Conservation (phyloP, 2,329 filamentous ascomycete species). For the Colletotrichum cordylinicola region DNA sequence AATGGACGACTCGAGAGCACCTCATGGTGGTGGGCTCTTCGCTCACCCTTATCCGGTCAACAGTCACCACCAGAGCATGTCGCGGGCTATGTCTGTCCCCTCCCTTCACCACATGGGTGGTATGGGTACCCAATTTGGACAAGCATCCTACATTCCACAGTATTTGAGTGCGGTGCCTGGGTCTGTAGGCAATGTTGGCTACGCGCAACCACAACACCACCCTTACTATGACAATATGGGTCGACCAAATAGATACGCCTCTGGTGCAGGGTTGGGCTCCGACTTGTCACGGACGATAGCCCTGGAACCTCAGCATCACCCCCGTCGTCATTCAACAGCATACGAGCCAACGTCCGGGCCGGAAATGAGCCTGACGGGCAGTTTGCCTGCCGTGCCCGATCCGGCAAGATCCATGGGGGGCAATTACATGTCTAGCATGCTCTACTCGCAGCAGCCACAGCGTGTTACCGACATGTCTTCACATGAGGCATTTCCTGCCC, state of each 20-base stretch:
- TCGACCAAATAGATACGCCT: neutral
- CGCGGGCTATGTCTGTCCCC: slow-evolving; percentile 25
- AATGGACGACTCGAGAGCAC: slow-evolving; percentile 23
- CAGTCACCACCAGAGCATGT: slow-evolving; percentile 28
- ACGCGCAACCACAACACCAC: neutral
- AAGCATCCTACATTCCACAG: neutral
- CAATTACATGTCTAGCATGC: slow-evolving; percentile 12
- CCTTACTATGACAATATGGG: slow-evolving; percentile 8
- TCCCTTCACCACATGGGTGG: slow-evolving; percentile 10
- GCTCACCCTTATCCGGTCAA: slow-evolving; percentile 5
- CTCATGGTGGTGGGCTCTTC: neutral
- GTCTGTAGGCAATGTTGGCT: slow-evolving; percentile 2
- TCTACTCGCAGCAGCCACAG: slow-evolving; percentile 11
- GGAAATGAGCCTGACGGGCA: slow-evolving; percentile 12
- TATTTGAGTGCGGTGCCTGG: slow-evolving; percentile 3
- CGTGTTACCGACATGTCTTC: slow-evolving; percentile 12
- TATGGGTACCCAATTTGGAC: slow-evolving; percentile 5
- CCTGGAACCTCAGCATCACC: slow-evolving; percentile 11
- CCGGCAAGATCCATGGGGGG: neutral
- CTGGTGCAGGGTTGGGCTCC: neutral
- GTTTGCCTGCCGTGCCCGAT: slow-evolving; percentile 3
- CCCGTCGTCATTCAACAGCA: slow-evolving; percentile 14
- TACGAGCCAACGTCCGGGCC: slow-evolving; percentile 8
- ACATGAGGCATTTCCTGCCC: slow-evolving; percentile 4
- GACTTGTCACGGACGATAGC: slow-evolving; percentile 11